Evolutionary conservation across 345 rosid genomes (phyloP), one percentile per base, ranked within the genome.

Genomic region (Salix koriyanagi): DNA sequence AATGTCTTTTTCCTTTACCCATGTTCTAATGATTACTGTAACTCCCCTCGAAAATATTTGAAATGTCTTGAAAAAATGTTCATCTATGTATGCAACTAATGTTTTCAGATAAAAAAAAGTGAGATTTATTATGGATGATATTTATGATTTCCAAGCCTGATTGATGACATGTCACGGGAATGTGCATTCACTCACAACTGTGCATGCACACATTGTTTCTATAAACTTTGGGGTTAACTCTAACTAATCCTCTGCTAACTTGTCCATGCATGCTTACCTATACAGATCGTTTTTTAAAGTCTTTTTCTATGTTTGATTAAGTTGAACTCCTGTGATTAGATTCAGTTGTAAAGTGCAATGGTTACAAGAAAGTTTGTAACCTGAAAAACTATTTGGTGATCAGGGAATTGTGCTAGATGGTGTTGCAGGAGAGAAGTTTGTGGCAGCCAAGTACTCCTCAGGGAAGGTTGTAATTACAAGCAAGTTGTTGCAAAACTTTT

Each of bases 371-470:
- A 9, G 42, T 64, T 30, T 28, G 36, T 68, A 34, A 67, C 44
- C 62, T 66, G 25, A 70, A 28, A 67, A 26, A 56, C 83, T 81
- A 71, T 82, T 84, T 79, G 67, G 69, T 82, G 72, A 71, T 67
- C 91, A 95, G 99, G 99, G 99, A 64, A 82, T 93, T 10, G 69
- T 86, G 74, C 75, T 91, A 71, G 92, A 89, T 79, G 90, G 85
- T 60, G 82, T 80, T 79, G 72, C 80, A 19, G 88, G 91, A 13
- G 96, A 93, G 90, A 93, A 95, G 91, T 90, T 93, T 25, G 91
- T 82, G 65, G 98, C 96, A n/a, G 91, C 99, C 75, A 87, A 93
- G 32, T 95, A 91, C 83, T 93, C 98, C 1, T 82, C 92, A 56
- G 91, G 89, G 70, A 91, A 95, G 98, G 98, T 95, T 72, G 77